Evolutionary conservation across 805 yeast genomes (phyloP).

Genomic region (Candida dajiaensis): DNA sequence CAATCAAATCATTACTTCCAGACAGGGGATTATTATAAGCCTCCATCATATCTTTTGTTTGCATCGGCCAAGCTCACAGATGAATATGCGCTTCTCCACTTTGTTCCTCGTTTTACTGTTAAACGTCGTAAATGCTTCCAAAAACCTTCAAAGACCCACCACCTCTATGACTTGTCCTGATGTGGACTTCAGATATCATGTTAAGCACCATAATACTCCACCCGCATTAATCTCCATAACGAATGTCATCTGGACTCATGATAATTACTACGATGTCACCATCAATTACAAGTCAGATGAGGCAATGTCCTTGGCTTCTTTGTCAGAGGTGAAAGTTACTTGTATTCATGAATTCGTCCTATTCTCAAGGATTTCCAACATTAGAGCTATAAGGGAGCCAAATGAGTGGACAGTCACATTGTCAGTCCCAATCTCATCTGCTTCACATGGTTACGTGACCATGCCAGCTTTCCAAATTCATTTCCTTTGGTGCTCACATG

Average conservation of each 20-base stretch:
- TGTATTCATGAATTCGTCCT: slow-evolving; percentile 4
- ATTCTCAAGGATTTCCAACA: slow-evolving; percentile 7
- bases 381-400: too few species aligned
- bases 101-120: not conserved
- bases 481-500: slow-evolving; percentile 11
- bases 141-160: not conserved
- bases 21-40: too few species aligned
- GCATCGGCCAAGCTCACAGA: not conserved
- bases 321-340: slow-evolving; percentile 12
- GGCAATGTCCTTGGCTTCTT: slow-evolving; percentile 4
- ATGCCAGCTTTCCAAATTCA: slow-evolving; percentile 10
- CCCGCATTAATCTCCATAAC: slow-evolving; percentile 7
- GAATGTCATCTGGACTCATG: slow-evolving; percentile 3
- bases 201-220: slow-evolving; percentile 6
- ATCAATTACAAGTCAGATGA: slow-evolving; percentile 4
- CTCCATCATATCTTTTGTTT: not conserved
- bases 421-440: slow-evolving; percentile 1
- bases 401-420: slow-evolving; percentile 8
- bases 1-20: not conserved
- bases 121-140: not conserved
- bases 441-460: slow-evolving; percentile 1
- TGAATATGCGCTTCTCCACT: not conserved
- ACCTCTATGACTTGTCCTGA: slow-evolving; percentile 2
- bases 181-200: slow-evolving; percentile 5
- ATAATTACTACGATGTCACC: slow-evolving; percentile 8